Evolutionary conservation across 495 filamentous ascomycete species (phyloP).

Genomic region (Recurvomyces mirabilis): DNA sequence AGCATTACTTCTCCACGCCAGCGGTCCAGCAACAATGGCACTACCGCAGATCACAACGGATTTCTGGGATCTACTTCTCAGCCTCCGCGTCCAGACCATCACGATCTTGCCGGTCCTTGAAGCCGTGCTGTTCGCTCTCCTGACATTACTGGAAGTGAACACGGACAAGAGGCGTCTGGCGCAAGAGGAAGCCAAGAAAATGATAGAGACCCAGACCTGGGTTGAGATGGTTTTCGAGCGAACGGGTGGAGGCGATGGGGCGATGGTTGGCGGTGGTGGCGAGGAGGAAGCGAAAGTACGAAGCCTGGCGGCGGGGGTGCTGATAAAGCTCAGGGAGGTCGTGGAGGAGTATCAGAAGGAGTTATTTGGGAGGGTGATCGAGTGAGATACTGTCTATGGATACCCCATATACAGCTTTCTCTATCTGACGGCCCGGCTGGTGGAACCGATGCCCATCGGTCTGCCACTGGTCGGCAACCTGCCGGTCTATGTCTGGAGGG

Average conservation of each 20-base stretch:
- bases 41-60: constrained; percentile 60
- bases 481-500: no score
- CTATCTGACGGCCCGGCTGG: no score
- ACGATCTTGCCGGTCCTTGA: constrained; percentile 54
- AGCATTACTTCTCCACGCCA: constrained; percentile 51
- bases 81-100: constrained; percentile 28
- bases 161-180: constrained; percentile 33
- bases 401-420: no score
- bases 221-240: constrained; percentile 59
- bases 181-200: constrained; percentile 38
- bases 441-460: no score
- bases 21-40: constrained; percentile 48
- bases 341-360: constrained; percentile 69
- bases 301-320: constrained; percentile 68
- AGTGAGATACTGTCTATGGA: no score
- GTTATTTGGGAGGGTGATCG: constrained; percentile 40
- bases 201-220: constrained; percentile 55
- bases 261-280: constrained; percentile 6
- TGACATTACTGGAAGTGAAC: constrained; percentile 80
- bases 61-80: constrained; percentile 55
- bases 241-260: constrained; percentile 38
- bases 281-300: constrained; percentile 51
- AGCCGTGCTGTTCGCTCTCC: constrained; percentile 64
- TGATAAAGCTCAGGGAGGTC: constrained; percentile 66
- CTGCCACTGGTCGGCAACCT: no score